phyloP scores from a whole-genome alignment of 23 red algal species.

The Pyropia haitanensis region DNA sequence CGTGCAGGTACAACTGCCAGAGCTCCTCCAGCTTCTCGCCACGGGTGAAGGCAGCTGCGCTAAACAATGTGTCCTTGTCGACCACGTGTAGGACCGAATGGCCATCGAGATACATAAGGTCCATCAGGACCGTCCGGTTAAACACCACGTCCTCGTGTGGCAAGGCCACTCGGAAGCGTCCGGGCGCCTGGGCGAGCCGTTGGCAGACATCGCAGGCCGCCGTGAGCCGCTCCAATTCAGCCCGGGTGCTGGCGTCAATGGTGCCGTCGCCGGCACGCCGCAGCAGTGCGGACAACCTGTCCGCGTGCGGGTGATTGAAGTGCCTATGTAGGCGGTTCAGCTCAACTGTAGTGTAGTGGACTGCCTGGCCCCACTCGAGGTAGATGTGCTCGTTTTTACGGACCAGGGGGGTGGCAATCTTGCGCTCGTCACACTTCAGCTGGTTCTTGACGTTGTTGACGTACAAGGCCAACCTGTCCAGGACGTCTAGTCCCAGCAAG shows the following conservation, averaged over 20 bases:
- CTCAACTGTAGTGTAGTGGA: constrained; percentile 1
- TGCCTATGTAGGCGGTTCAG: constrained; percentile 2
- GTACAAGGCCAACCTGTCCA: background rate
- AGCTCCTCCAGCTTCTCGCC: background rate
- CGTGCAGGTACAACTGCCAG: background rate
- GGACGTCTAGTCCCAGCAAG: constrained; percentile 20
- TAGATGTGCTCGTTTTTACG: constrained; percentile 6
- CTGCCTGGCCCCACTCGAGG: background rate
- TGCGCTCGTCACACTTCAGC: background rate
- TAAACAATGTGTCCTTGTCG: constrained; percentile 15
- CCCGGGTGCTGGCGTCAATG: background rate
- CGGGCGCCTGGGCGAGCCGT: constrained; percentile 5
- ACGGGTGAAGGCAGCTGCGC: background rate
- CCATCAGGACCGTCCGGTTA: constrained; percentile 5
- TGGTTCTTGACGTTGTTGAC: constrained; percentile 1
- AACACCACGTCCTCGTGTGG: constrained; percentile 9
- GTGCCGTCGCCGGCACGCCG: background rate
- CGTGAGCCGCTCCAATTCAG: background rate
- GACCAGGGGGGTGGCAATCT: background rate
- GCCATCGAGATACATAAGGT: constrained; percentile 9
- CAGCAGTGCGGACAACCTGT: background rate
- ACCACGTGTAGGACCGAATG: background rate
- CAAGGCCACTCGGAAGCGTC: constrained; percentile 7
- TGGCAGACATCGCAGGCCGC: constrained; percentile 12
- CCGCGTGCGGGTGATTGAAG: constrained; percentile 8